These are phyloP conservation scores for Kodamaea neixiangensis DNA, from an alignment of 805 yeast genomes.

Conservation along the genomic window DNA sequence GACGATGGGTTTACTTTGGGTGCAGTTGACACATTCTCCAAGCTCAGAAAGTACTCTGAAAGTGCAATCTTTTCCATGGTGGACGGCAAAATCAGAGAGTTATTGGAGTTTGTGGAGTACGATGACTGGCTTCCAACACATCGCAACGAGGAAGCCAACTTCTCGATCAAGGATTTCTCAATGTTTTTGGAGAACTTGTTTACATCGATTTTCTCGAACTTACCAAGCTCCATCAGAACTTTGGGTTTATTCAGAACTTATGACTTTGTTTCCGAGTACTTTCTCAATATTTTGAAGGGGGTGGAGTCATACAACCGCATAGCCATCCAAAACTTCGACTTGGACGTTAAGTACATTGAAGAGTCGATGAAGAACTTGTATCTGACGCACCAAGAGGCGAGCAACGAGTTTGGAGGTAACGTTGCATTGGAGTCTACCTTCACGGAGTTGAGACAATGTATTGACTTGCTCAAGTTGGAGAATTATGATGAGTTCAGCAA, in stretches of 20 bases:
- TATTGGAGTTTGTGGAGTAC: conserved; percentile 78
- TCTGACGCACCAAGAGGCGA: conserved; percentile 19
- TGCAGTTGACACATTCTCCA: conserved; percentile 56
- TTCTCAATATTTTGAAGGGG: conserved; percentile 60
- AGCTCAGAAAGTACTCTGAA: conserved; percentile 72
- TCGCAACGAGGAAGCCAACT: conserved; percentile 62
- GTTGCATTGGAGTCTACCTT: conserved; percentile 72
- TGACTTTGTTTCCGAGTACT: conserved; percentile 76
- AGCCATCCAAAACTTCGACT: conserved; percentile 71
- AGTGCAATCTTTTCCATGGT: conserved; percentile 78
- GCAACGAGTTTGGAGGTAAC: conserved; percentile 29
- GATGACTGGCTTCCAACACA: conserved; percentile 71
- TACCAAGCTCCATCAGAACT: conserved; percentile 77
- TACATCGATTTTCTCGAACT: conserved; percentile 75
- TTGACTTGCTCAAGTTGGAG: conserved; percentile 67
- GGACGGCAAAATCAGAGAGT: conserved; percentile 74
- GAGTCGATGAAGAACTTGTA: conserved; percentile 44
- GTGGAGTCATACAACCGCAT: conserved; percentile 57
- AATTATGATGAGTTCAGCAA: conserved; percentile 65
- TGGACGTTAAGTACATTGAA: conserved; percentile 80
- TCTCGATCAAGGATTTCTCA: conserved; percentile 79
- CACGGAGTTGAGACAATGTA: conserved; percentile 75
- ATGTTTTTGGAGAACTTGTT: conserved; percentile 83
- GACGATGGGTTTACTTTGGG: conserved; percentile 32
- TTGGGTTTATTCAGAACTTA: conserved; percentile 83